Evolutionary conservation across 1,284 basidiomycete species (phyloP), one percentile per base, ranked within the genome.

Genomic region (Coniophora puteana): DNA sequence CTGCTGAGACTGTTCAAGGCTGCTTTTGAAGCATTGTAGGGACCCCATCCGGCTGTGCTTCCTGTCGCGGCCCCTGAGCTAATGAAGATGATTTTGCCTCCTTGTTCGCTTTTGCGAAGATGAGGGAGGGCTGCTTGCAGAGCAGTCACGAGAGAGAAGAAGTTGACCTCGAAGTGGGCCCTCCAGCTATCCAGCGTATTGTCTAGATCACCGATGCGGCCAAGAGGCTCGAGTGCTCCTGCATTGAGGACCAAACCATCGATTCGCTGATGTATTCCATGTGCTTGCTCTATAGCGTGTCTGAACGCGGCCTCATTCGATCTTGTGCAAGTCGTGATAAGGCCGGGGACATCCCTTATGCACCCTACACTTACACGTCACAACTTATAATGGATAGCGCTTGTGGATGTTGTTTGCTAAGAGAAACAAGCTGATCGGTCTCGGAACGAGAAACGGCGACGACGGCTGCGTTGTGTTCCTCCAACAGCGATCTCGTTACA

Each of bases 1-100:
- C 86, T 75, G 65, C 79, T 81, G 24, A 94, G 68, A 16, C 86
- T 83, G 60, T 94, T 94, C 78, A 92, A 72, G 0, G 89, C 91
- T 1, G 91, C 91, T 59, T 91, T 90, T 45, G 72, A 68, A 11
- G 88, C 80, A 50, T 80, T 89, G 62, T 94, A 94, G 0, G 87
- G 76, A 1, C 66, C 84, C 88, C 88, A 93, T 0, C 79, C 80
- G 0, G 78, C 62, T 0, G 57, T 72, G n/a, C 72, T 75, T 27
- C 83, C 81, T 4, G 74, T 70, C 4, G 92, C 86, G 5, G 89
- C 82, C 6, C 92, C 92, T 20, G 86, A 89, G 52, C 84, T 89
- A 22, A 93, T 74, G 50, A 93, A 87, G 13, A 94, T 69, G 24
- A 92, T 72, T 36, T 74, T 72, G 0, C 87, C 91, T 12, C 76